Conservation (phyloP, 345 rosid species). For the Kernera saxatilis region DNA sequence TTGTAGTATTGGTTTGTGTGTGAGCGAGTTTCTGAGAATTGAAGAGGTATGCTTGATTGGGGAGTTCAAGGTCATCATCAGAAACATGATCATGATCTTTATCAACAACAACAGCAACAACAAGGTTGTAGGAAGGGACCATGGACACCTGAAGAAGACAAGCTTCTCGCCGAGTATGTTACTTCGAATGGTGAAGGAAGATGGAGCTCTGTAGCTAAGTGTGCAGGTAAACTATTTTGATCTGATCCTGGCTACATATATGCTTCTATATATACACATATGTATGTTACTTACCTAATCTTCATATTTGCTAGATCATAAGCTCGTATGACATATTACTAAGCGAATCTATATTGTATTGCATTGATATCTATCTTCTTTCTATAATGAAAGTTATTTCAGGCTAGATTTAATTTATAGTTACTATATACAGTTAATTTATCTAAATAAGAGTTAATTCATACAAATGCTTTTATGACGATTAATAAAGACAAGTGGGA, state of each 20-base stretch:
- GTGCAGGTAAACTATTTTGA: conserved; percentile 41
- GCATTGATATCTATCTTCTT: background rate
- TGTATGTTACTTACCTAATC: background rate
- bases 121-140: conserved; percentile 78
- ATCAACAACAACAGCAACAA: conserved; percentile 10
- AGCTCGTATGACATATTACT: background rate
- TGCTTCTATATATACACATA: background rate
- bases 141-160: conserved; percentile 85
- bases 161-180: conserved; percentile 53
- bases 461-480: background rate
- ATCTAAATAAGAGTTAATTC: background rate
- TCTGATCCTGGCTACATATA: background rate
- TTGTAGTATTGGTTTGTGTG: background rate
- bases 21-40: conserved; percentile 1
- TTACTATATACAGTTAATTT: too few species aligned
- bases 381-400: background rate
- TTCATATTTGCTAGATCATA: background rate
- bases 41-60: conserved; percentile 44
- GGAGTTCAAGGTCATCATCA: conserved; percentile 27
- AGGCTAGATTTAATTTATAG: background rate
- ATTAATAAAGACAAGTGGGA: background rate
- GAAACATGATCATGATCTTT: conserved; percentile 11
- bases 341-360: background rate
- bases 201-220: conserved; percentile 71
- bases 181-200: conserved; percentile 65